Conservation (phyloP, 1,284 basidiomycete genomes). For the Trichosporon asahii region DNA sequence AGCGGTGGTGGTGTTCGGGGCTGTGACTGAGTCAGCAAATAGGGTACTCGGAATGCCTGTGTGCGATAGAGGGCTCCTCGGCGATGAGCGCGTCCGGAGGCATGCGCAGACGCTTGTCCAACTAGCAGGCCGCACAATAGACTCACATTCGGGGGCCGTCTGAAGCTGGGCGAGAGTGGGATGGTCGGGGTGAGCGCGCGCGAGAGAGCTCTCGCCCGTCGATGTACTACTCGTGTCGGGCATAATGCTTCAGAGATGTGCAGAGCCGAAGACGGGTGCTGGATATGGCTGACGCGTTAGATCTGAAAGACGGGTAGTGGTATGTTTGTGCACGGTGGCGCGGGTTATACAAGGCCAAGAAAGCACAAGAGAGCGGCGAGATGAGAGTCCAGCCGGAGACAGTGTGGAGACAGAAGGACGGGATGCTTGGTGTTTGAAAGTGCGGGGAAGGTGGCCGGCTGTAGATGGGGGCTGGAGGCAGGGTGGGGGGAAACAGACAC, state of each 20-base stretch:
- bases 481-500: not conserved
- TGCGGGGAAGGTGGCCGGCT: conserved; percentile 1
- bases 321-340: not conserved
- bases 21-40: not conserved
- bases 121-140: not conserved
- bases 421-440: not conserved
- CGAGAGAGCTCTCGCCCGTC: conserved; percentile 20
- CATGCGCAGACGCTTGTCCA: not conserved
- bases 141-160: conserved; percentile 17
- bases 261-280: not conserved
- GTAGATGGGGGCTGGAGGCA: not conserved
- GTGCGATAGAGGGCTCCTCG: not conserved
- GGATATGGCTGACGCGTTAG: not conserved
- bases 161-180: conserved; percentile 21
- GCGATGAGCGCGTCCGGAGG: not conserved
- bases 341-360: not conserved
- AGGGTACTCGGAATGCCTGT: not conserved
- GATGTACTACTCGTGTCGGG: not conserved
- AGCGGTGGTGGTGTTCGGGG: not conserved
- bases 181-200: conserved; percentile 24
- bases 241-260: not conserved
- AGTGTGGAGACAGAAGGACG: not conserved
- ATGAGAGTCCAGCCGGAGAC: not conserved
- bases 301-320: not conserved
- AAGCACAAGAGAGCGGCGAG: not conserved